Base-by-base conservation (phyloP, 1,284 basidiomycete genomes). In the Leccinum huronense region DNA sequence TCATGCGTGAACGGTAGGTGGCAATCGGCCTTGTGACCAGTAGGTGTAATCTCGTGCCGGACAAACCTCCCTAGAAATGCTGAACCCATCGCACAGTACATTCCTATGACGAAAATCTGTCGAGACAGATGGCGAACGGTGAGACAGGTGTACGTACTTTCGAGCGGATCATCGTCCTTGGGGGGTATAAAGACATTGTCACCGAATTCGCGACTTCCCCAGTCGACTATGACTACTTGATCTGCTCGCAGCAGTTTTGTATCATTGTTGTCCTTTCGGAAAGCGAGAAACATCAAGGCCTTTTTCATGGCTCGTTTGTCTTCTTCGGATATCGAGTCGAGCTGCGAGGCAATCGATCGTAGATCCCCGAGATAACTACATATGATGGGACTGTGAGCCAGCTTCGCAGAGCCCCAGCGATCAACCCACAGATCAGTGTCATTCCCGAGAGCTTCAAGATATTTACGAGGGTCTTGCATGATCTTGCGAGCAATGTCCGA, bases 341-440 rank as follows among this genome's bases (percentile, higher is more conserved):
- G 63, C 30, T 57, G 59, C 6, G 64, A 66, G 5, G 74, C 66
- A 19, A 73, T 64, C 55, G 60, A 65, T 45, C 66, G 66, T 58
- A 73, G 55, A 42, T 76, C 73, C 9, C 65, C 66, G 36, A 66
- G 66, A 55, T 73, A 73, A 19, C 72, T 73, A 27, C 23, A 27
- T 27, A 30, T 4, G 6, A 31, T 54, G 5, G 3, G 27, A 48
- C 4, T 2, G 3, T 73, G 9, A 75, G 69, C 23, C 27, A 13
- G 55, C 30, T 9, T 36, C 40, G 31, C 8, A 30, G 23, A 10
- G 31, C 36, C 5, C 33, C 7, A 7, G 31, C 1, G 3, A 55
- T n/a, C 23, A 13, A 63, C 70, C 63, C 30, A 69, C 68, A 60
- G n/a, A 3, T 63, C 3, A 3, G n/a, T 27, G 7, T 58, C 8